Base-by-base conservation (phyloP, 2,329 filamentous ascomycete genomes). In the Pseudocercospora pini-densiflorae region DNA sequence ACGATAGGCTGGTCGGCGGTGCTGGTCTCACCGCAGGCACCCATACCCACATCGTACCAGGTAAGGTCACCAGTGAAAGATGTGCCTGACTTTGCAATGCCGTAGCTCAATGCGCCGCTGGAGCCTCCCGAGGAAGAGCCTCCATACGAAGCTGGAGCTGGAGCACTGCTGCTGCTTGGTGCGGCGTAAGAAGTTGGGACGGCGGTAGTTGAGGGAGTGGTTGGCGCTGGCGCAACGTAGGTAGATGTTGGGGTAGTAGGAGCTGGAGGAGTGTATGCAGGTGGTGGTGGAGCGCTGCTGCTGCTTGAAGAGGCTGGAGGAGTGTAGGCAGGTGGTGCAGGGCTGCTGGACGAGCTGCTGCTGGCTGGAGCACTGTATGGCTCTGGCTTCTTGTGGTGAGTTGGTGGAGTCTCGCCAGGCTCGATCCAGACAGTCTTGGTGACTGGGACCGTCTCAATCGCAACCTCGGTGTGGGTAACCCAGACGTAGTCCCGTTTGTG, bases 11-110 rank as follows among this genome's bases (percentile, higher is more conserved):
- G 83, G 3, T 75, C 77, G 69, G 79, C 87, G 55, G 82, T 76
- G 80, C 89, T 89, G 71, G 88, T 85, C 43, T 77, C 78, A 62
- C 91, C 92, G 75, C 92, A 95, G 23, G 89, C 80, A 66, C 90
- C 90, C 8, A 90, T 76, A 49, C 90, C 92, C 57, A 90, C 82
- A 47, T 83, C 80, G 81, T 92, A 96, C 83, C 87, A 94, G 66
- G 92, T 95, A 71, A 92, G 84, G 59, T 93, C 86, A 68, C 92
- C 92, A 0, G 76, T 75, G 81, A 78, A 83, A 31, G 72, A 77
- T 29, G 74, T 74, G 58, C 78, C 81, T 8, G 77, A 65, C 27
- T 75, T 71, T 57, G 76, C 78, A 31, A 70, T 68, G 29, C 74
- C 77, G 31, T 27, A 53, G 55, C 54, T 57, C 24, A 60, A n/a